Percentiles rank a stretch among this genome's conserved stretches.
These are phyloP conservation scores for Lachnellula arida DNA, from an alignment of 2,329 filamentous ascomycete species.

Conservation along the genomic window DNA sequence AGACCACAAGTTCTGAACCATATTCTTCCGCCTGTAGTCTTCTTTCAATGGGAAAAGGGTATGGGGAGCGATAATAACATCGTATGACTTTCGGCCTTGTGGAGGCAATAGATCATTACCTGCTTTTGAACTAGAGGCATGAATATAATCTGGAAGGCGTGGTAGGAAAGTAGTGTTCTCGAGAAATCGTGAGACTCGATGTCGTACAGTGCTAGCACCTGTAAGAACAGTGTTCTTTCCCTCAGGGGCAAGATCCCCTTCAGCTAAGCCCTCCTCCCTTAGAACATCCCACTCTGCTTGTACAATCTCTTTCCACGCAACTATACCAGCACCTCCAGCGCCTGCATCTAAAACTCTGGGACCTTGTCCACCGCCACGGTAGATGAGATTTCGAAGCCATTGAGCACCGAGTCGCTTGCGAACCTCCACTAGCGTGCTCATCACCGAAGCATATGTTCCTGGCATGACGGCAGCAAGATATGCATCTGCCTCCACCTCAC, in stretches of 20 bases:
- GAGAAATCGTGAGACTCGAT: constrained; percentile 70
- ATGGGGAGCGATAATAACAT: constrained; percentile 87
- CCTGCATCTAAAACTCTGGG: constrained; percentile 70
- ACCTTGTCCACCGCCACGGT: constrained; percentile 45
- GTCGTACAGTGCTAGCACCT: constrained; percentile 68
- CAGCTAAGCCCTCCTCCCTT: constrained; percentile 44
- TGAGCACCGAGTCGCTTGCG: constrained; percentile 65
- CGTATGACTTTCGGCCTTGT: constrained; percentile 70
- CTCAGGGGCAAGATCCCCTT: constrained; percentile 47
- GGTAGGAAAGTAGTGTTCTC: constrained; percentile 90
- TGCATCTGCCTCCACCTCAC: constrained; percentile 68
- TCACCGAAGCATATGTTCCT: constrained; percentile 63
- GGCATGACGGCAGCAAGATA: constrained; percentile 68
- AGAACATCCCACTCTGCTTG: constrained; percentile 76
- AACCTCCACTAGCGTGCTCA: constrained; percentile 66
- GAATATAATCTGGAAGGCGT: constrained; percentile 80
- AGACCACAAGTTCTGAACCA: constrained; percentile 86
- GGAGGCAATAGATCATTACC: constrained; percentile 54
- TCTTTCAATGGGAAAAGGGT: constrained; percentile 71
- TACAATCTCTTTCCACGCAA: constrained; percentile 74
- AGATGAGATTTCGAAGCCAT: constrained; percentile 63
- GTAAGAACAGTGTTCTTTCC: constrained; percentile 79
- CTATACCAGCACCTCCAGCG: constrained; percentile 64
- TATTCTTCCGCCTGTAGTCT: constrained; percentile 69
- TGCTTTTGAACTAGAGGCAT: constrained; percentile 55